Evolutionary conservation across 495 filamentous ascomycete species (phyloP).

Genomic region (Daldinia decipiens): DNA sequence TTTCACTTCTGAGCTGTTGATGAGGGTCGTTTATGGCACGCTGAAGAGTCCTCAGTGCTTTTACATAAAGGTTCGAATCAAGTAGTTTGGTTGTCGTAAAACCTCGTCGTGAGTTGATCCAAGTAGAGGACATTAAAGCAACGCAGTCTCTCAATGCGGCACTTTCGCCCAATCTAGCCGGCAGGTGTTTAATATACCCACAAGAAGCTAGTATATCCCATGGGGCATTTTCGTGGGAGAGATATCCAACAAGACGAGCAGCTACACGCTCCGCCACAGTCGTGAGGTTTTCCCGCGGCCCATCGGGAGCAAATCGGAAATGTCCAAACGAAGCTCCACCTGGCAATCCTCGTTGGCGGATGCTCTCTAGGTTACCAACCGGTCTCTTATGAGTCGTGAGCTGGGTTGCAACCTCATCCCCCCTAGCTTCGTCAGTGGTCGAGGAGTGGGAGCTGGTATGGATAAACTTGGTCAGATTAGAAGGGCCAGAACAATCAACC

Average conservation of each 20-base stretch:
- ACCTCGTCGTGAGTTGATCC: slow-evolving; percentile 29
- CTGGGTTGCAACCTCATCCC: background rate
- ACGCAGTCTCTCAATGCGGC: slow-evolving; percentile 32
- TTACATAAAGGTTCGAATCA: slow-evolving; percentile 28
- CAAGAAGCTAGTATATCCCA: slow-evolving; percentile 25
- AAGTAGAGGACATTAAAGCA: slow-evolving; percentile 30
- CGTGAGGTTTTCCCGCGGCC: slow-evolving; percentile 21
- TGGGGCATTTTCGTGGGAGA: slow-evolving; percentile 20
- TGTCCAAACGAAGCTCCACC: slow-evolving; percentile 29
- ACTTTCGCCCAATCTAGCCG: slow-evolving; percentile 29
- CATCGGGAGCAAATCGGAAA: slow-evolving; percentile 24
- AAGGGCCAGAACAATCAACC: slow-evolving; percentile 24
- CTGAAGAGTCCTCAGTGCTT: slow-evolving; percentile 31
- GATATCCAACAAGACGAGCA: slow-evolving; percentile 26
- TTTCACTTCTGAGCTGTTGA: slow-evolving; percentile 22
- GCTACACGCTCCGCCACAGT: slow-evolving; percentile 35
- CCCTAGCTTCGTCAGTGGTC: background rate
- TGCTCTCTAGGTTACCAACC: slow-evolving; percentile 14
- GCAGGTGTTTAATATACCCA: slow-evolving; percentile 27
- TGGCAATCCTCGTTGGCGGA: slow-evolving; percentile 18
- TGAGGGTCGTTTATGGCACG: slow-evolving; percentile 19
- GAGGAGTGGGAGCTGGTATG: slow-evolving; percentile 8
- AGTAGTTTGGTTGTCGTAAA: slow-evolving; percentile 8
- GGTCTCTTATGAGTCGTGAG: background rate
- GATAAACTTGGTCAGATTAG: slow-evolving; percentile 33